A percentile compares a stretch with the other conserved stretches of the same genome.
Conservation (phyloP, 495 filamentous ascomycete genomes). For the Pyrenopolyporus hunteri region DNA sequence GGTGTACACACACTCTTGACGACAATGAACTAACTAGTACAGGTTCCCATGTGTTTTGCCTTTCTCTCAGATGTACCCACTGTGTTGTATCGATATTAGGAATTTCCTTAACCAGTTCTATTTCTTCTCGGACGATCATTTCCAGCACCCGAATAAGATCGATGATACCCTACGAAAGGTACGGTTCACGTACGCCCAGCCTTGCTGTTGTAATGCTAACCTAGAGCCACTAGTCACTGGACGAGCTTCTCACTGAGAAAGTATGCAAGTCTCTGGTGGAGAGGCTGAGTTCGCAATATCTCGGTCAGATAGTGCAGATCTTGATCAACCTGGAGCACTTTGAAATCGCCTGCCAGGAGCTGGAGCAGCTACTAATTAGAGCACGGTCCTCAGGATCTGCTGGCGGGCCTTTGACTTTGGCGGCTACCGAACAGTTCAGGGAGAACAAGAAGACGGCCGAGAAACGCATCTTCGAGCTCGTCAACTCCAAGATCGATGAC, state of each 20-base stretch:
- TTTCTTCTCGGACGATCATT: slow-evolving; percentile 92
- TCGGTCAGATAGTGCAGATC: slow-evolving; percentile 97
- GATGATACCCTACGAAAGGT: slow-evolving; percentile 85
- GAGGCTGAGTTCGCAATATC: slow-evolving; percentile 85
- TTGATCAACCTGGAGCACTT: slow-evolving; percentile 97
- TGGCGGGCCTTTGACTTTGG: slow-evolving; percentile 73
- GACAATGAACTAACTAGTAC: slow-evolving; percentile 24
- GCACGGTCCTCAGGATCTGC: slow-evolving; percentile 80
- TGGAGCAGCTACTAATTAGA: slow-evolving; percentile 81
- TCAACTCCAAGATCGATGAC: slow-evolving; percentile 98
- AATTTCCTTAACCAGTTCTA: slow-evolving; percentile 97
- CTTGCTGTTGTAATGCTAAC: slow-evolving; percentile 19
- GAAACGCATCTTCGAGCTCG: slow-evolving; percentile 96
- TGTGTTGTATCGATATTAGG: slow-evolving; percentile 96
- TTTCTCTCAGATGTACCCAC: slow-evolving; percentile 98
- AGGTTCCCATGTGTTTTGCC: slow-evolving; percentile 92
- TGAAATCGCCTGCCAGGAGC: slow-evolving; percentile 85
- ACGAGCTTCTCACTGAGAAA: slow-evolving; percentile 86
- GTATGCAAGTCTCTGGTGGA: slow-evolving; percentile 91
- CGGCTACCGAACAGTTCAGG: slow-evolving; percentile 83
- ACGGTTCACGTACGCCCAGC: slow-evolving; percentile 19
- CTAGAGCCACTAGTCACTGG: slow-evolving; percentile 58
- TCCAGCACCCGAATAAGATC: slow-evolving; percentile 82
- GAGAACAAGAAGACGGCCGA: slow-evolving; percentile 94
- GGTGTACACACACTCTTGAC: neutral